Conservation (phyloP, 2,329 filamentous ascomycete genomes). For the Verticillium isaacii region DNA sequence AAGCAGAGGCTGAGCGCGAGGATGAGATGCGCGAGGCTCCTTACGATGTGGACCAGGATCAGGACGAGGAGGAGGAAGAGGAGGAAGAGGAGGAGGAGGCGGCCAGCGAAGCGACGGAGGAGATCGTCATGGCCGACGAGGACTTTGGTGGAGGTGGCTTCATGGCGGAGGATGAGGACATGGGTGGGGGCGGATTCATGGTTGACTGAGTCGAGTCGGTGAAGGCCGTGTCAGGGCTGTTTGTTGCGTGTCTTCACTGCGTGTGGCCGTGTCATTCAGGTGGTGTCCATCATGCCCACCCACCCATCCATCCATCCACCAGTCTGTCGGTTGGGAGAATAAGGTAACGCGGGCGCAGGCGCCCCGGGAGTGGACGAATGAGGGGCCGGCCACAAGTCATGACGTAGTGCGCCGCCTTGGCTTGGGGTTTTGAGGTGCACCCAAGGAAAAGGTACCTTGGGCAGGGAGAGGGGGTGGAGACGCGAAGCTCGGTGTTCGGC, state of each 20-base stretch:
- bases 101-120: constrained; percentile 35
- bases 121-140: constrained; percentile 36
- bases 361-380: not conserved
- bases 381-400: not conserved
- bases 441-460: too few species aligned
- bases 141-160: constrained; percentile 42
- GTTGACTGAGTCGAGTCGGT: constrained; percentile 21
- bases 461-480: not conserved
- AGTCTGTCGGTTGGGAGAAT: not conserved
- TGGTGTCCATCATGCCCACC: too few species aligned
- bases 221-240: too few species aligned
- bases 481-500: not conserved
- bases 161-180: constrained; percentile 35
- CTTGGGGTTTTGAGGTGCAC: not conserved
- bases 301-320: too few species aligned
- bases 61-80: constrained; percentile 8
- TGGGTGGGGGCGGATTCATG: constrained; percentile 42
- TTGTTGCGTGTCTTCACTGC: too few species aligned
- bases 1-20: not conserved
- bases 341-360: not conserved
- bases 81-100: constrained; percentile 26
- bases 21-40: not conserved
- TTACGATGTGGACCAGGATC: constrained; percentile 15
- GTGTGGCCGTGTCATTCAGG: too few species aligned
- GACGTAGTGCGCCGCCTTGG: not conserved